A percentile compares a stretch with the other conserved stretches of the same genome.
Evolutionary conservation across 768 basidiomycete genomes (phyloP).

Genomic region (Gymnopilus junonius): DNA sequence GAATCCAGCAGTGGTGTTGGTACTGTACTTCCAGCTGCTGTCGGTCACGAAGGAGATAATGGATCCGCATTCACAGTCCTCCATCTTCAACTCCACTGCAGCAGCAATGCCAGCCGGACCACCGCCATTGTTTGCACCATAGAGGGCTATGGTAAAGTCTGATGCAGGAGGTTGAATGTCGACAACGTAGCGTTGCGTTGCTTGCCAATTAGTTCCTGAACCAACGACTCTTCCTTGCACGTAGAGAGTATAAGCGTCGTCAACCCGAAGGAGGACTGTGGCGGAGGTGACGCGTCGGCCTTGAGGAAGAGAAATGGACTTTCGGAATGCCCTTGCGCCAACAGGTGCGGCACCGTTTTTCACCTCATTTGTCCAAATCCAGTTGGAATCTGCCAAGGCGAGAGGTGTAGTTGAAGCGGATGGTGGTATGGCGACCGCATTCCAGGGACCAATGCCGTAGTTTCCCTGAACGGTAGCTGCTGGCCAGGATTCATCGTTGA

Average conservation of each 20-base stretch:
- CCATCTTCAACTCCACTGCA: constrained; percentile 3
- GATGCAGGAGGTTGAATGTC: constrained; percentile 20
- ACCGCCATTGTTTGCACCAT: constrained; percentile 22
- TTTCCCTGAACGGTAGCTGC: constrained; percentile 26
- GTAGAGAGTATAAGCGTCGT: neutral
- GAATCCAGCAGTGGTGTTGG: constrained; percentile 18
- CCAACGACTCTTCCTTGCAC: neutral
- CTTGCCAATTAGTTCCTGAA: constrained; percentile 11
- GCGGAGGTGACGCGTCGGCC: constrained; percentile 12
- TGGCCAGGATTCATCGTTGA: constrained; percentile 32
- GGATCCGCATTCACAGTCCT: constrained; percentile 13
- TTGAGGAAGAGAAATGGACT: constrained; percentile 24
- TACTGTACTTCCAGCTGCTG: constrained; percentile 28
- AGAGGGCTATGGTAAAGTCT: constrained; percentile 28
- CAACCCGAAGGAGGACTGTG: neutral
- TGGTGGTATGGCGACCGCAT: neutral
- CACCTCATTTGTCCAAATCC: constrained; percentile 40
- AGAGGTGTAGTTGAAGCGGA: constrained; percentile 20
- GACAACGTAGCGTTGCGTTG: constrained; percentile 17
- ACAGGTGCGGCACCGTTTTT: constrained; percentile 21
- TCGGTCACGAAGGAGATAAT: constrained; percentile 25
- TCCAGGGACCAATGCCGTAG: constrained; percentile 5
- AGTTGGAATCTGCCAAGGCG: constrained; percentile 26
- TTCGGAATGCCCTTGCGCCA: constrained; percentile 34
- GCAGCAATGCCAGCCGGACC: constrained; percentile 12